These are phyloP conservation scores for Caloboletus firmus DNA, from an alignment of 1,284 basidiomycete species.

Conservation along the genomic window DNA sequence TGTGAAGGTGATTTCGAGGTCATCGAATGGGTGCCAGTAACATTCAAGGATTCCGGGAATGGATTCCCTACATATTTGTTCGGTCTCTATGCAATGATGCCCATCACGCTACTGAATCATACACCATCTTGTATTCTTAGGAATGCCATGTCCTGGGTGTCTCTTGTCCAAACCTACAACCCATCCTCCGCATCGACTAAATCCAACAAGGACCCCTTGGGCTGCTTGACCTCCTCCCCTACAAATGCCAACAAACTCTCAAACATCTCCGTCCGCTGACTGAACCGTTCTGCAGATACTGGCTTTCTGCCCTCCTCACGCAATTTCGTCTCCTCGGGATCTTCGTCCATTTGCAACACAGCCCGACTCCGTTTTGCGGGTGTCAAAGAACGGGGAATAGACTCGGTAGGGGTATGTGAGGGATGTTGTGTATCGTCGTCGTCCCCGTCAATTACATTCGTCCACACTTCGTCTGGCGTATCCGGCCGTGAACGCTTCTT, in stretches of 20 bases:
- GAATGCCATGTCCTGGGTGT: too few relatives aligned
- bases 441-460: slow-evolving; percentile 32
- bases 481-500: slow-evolving; percentile 41
- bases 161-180: slow-evolving; percentile 15
- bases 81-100: too few relatives aligned
- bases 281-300: slow-evolving; percentile 44
- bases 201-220: slow-evolving; percentile 55
- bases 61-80: too few relatives aligned
- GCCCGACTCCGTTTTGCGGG: slow-evolving; percentile 21
- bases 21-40: not conserved
- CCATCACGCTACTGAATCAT: too few relatives aligned
- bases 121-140: too few relatives aligned
- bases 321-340: slow-evolving; percentile 34
- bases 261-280: slow-evolving; percentile 66
- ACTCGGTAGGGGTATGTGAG: slow-evolving; percentile 1
- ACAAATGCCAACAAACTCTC: slow-evolving; percentile 65
- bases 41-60: not conserved
- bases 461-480: slow-evolving; percentile 36
- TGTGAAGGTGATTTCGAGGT: not conserved
- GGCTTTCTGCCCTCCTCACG: slow-evolving; percentile 18
- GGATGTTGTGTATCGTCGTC: slow-evolving; percentile 16
- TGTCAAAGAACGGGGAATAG: not conserved
- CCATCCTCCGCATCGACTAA: slow-evolving; percentile 44
- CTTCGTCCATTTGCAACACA: slow-evolving; percentile 38
- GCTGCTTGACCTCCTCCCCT: slow-evolving; percentile 62